Percentiles rank a stretch among this genome's conserved stretches.
Conservation (phyloP, 768 basidiomycete species). For the Antrodiella citrinella region DNA sequence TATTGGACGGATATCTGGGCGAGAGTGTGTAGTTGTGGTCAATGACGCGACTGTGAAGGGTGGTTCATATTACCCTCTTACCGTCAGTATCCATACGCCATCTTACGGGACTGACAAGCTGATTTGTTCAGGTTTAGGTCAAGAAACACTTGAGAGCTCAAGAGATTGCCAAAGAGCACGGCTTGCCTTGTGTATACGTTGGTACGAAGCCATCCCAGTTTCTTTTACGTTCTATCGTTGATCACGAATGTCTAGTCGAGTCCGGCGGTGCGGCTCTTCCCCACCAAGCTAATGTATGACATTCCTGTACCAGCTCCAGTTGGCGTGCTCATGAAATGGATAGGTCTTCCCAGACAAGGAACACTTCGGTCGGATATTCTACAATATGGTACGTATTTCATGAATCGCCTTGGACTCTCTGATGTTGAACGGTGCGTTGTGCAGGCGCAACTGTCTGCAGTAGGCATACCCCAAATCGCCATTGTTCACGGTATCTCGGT, state of each 20-base stretch:
- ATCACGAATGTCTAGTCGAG: slow-evolving; percentile 50
- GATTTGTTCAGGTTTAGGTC: slow-evolving; percentile 37
- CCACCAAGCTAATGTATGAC: slow-evolving; percentile 70
- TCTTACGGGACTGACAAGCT: background rate
- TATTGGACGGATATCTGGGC: slow-evolving; percentile 57
- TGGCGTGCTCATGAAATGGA: background rate
- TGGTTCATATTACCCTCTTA: slow-evolving; percentile 86
- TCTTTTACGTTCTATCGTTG: background rate
- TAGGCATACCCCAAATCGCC: slow-evolving; percentile 86
- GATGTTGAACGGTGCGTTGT: too few species aligned
- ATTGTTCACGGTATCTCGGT: slow-evolving; percentile 94
- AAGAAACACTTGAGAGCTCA: slow-evolving; percentile 96
- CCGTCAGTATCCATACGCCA: slow-evolving; percentile 32
- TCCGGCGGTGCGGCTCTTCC: slow-evolving; percentile 91
- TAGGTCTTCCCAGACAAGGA: slow-evolving; percentile 90
- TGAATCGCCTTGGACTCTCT: too few species aligned
- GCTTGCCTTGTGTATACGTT: slow-evolving; percentile 85
- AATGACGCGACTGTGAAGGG: slow-evolving; percentile 95
- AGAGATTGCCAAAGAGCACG: slow-evolving; percentile 88
- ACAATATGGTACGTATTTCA: slow-evolving; percentile 70
- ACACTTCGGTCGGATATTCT: slow-evolving; percentile 95
- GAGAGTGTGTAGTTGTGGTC: slow-evolving; percentile 84
- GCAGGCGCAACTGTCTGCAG: slow-evolving; percentile 87
- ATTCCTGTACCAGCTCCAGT: background rate
- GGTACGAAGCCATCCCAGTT: slow-evolving; percentile 40